These are phyloP conservation scores for Paraurostyla sp. DNA, from an alignment of 73 alveolate species.

Conservation along the genomic window DNA sequence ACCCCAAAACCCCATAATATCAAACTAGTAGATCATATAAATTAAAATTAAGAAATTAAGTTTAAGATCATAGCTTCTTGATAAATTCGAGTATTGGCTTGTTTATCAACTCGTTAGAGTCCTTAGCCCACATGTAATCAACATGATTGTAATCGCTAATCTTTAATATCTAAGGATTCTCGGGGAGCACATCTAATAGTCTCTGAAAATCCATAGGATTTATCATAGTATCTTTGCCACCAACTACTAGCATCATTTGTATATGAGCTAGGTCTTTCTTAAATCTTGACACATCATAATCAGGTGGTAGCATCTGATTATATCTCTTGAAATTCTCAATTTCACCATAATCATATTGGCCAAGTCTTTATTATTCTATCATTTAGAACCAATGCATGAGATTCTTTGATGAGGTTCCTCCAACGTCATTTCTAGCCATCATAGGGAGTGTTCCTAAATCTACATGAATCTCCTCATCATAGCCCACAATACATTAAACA, in stretches of 20 bases:
- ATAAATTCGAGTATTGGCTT: constrained; percentile 43
- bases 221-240: constrained; percentile 40
- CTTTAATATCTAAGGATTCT: background rate
- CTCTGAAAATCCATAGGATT: background rate
- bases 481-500: constrained; percentile 14
- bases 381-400: constrained; percentile 28
- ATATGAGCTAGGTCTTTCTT: background rate
- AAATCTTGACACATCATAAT: background rate
- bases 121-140: constrained; percentile 81
- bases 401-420: constrained; percentile 82
- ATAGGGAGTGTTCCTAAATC: constrained; percentile 61
- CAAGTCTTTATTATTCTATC: constrained; percentile 10
- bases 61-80: background rate
- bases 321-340: constrained; percentile 41
- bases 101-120: constrained; percentile 3
- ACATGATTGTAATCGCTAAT: constrained; percentile 68
- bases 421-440: constrained; percentile 92
- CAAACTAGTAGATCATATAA: too few relatives aligned
- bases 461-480: background rate
- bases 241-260: background rate
- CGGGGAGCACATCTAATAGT: constrained; percentile 2
- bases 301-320: constrained; percentile 47
- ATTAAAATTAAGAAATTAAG: too few relatives aligned
- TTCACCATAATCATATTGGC: constrained; percentile 68
- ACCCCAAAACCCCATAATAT: too few relatives aligned